Conservation (phyloP, 139 green algal genomes). For the Chlamydomonas incerta region DNA sequence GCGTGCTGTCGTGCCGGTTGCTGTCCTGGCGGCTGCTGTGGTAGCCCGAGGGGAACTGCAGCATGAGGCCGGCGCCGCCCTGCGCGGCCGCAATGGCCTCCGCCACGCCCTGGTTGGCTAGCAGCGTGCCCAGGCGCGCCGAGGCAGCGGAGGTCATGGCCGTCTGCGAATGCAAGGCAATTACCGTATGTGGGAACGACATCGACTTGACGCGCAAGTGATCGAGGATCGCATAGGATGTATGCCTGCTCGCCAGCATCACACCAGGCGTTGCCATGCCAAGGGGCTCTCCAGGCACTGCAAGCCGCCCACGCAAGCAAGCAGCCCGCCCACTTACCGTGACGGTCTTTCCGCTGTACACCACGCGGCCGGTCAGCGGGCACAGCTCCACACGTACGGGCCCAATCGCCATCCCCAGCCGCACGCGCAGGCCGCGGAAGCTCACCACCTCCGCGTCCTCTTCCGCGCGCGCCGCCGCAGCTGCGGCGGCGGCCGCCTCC, state of each 20-base stretch:
- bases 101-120: neutral
- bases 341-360: slow-evolving; percentile 6
- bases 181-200: no score
- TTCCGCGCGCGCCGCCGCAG: neutral
- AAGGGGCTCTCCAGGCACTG: no score
- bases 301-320: no score
- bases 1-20: no score
- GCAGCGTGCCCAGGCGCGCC: neutral
- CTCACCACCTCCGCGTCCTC: slow-evolving; percentile 2
- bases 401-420: neutral
- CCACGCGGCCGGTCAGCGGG: slow-evolving; percentile 3
- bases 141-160: neutral
- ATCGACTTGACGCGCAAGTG: no score
- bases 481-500: neutral
- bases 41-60: no score
- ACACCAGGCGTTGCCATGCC: no score
- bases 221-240: no score
- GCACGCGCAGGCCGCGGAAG: neutral
- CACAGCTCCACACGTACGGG: neutral
- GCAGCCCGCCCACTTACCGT: neutral
- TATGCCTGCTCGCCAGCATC: no score
- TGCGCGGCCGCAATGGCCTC: neutral
- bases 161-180: no score
- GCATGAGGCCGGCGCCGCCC: neutral
- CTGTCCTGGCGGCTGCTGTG: no score